Conservation (phyloP, 805 yeast genomes). For the Cyberlindnera amylophila region DNA sequence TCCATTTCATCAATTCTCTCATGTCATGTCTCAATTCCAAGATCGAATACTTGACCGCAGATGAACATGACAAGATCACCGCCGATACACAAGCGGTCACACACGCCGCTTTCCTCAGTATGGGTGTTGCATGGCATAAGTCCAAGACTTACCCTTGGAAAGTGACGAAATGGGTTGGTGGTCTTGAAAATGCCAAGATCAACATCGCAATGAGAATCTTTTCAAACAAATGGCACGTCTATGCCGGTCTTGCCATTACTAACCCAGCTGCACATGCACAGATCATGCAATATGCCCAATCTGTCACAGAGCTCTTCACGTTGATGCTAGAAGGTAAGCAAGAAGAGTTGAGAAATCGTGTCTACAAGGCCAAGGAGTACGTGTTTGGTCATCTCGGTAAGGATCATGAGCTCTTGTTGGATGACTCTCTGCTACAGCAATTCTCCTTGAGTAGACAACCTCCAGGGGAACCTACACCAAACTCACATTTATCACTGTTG, state of each 20-base stretch:
- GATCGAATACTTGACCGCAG: conserved; percentile 72
- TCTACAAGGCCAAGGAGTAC: conserved; percentile 61
- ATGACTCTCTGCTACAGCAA: conserved; percentile 67
- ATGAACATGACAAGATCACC: conserved; percentile 89
- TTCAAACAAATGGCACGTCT: conserved; percentile 96
- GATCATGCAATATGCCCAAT: conserved; percentile 81
- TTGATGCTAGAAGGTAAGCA: conserved; percentile 71
- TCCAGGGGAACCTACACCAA: conserved; percentile 60
- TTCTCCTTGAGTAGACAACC: conserved; percentile 77
- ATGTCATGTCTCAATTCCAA: conserved; percentile 76
- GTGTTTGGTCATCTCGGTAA: conserved; percentile 68
- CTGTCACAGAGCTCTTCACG: conserved; percentile 78
- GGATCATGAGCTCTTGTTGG: conserved; percentile 67
- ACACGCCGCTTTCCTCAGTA: conserved; percentile 92
- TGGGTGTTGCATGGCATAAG: conserved; percentile 95
- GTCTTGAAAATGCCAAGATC: conserved; percentile 92
- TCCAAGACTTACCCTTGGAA: conserved; percentile 90
- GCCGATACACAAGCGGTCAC: conserved; percentile 99
- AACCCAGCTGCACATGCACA: conserved; percentile 94
- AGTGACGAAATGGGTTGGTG: conserved; percentile 81
- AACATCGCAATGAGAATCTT: conserved; percentile 88
- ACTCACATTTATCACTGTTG: conserved; percentile 82
- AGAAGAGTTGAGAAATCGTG: conserved; percentile 53
- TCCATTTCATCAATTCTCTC: conserved; percentile 57
- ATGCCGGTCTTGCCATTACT: conserved; percentile 94